These are phyloP conservation scores for Pichia nanzhaoensis DNA, from an alignment of 805 yeast genomes.

Conservation along the genomic window DNA sequence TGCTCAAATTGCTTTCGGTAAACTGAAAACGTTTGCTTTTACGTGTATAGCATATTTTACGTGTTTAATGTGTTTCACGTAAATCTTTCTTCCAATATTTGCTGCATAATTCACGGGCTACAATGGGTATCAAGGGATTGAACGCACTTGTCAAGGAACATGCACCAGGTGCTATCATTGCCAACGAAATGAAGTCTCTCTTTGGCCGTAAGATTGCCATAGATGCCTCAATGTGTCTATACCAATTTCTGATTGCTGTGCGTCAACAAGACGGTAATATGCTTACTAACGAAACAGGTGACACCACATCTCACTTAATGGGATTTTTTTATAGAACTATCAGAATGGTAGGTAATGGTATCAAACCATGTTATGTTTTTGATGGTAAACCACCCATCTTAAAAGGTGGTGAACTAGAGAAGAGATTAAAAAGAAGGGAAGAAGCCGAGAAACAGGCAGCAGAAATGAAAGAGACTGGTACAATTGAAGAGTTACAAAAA, in stretches of 20 bases:
- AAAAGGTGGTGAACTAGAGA: conserved; percentile 88
- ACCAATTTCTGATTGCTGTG: conserved; percentile 93
- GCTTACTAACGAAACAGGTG: conserved; percentile 81
- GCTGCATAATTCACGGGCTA: not conserved
- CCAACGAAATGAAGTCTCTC: conserved; percentile 74
- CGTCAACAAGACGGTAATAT: conserved; percentile 97
- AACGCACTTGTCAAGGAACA: conserved; percentile 83
- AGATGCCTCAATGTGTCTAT: conserved; percentile 93
- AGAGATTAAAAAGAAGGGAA: conserved; percentile 72
- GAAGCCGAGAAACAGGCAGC: conserved; percentile 75
- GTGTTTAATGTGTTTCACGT: no score
- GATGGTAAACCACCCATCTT: conserved; percentile 97
- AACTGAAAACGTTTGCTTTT: no score
- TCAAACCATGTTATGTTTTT: conserved; percentile 93
- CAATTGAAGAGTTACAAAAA: conserved; percentile 66
- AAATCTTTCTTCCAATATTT: no score
- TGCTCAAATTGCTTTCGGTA: no score
- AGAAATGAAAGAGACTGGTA: conserved; percentile 72
- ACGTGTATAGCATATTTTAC: no score
- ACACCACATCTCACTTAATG: conserved; percentile 88
- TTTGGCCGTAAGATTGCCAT: conserved; percentile 97
- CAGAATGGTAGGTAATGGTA: conserved; percentile 83
- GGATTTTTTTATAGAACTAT: conserved; percentile 95
- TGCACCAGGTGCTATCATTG: conserved; percentile 75
- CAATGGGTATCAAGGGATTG: conserved; percentile 53